These are phyloP conservation scores for Oryza brachyantha DNA, from an alignment of 176 grass and related monocot genomes.

Conservation along the genomic window DNA sequence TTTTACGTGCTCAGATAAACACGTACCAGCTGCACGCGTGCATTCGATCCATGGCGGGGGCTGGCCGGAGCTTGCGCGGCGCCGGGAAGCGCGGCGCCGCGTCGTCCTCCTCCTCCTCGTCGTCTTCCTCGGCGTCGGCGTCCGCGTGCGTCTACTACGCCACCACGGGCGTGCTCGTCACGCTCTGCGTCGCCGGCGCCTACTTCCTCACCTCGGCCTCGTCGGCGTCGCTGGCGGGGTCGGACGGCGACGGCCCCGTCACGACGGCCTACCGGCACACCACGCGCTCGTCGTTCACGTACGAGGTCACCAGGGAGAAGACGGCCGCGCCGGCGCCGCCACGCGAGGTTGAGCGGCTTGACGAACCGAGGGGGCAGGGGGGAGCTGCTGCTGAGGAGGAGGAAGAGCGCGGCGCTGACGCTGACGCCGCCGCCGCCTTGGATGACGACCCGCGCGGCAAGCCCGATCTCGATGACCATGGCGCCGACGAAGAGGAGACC, in stretches of 20 bases:
- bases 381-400: constrained; percentile 5
- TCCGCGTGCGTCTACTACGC: constrained; percentile 71
- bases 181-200: constrained; percentile 66
- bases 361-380: not conserved
- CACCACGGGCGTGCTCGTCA: constrained; percentile 67
- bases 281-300: constrained; percentile 38
- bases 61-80: constrained; percentile 38
- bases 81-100: constrained; percentile 52
- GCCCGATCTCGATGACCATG: constrained; percentile 16
- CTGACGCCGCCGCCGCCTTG: not conserved
- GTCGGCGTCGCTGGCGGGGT: constrained; percentile 18
- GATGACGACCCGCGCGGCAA: constrained; percentile 38
- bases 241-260: not conserved
- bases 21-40: too few relatives aligned
- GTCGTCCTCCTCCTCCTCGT: constrained; percentile 29
- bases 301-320: constrained; percentile 25
- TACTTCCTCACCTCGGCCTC: constrained; percentile 73
- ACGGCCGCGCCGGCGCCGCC: constrained; percentile 7
- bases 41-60: constrained; percentile 40
- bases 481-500: not conserved
- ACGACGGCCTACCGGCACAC: constrained; percentile 37
- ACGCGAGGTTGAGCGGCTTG: not conserved
- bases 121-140: constrained; percentile 42
- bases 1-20: not conserved
- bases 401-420: constrained; percentile 9